Evolutionary conservation across 495 filamentous ascomycete genomes (phyloP).

Genomic region (Penicillium taxi): DNA sequence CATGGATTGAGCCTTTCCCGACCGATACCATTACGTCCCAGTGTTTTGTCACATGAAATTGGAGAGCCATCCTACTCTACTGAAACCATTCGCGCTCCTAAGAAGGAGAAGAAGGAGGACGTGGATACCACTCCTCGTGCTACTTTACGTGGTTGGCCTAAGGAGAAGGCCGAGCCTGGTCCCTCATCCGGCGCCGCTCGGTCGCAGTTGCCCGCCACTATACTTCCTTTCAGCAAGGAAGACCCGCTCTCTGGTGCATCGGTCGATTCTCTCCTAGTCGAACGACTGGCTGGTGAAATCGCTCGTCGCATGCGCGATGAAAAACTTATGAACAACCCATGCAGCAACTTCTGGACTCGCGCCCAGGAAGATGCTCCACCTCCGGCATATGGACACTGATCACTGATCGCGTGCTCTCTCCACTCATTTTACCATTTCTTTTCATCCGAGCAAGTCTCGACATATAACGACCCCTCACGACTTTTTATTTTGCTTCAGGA

Average conservation of each 20-base stretch:
- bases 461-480: conserved; percentile 33
- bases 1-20: conserved; percentile 30
- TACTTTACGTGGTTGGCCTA: conserved; percentile 9
- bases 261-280: conserved; percentile 79
- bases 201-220: conserved; percentile 27
- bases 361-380: conserved; percentile 36
- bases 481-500: conserved; percentile 17
- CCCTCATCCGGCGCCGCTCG: conserved; percentile 18
- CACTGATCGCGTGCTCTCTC: conserved; percentile 2
- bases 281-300: conserved; percentile 86
- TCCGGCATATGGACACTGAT: conserved; percentile 41
- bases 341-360: conserved; percentile 35
- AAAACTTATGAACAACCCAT: conserved; percentile 36
- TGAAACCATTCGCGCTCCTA: conserved; percentile 16
- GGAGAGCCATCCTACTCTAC: conserved; percentile 25
- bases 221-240: conserved; percentile 29
- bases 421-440: conserved; percentile 7
- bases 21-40: conserved; percentile 13
- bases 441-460: conserved; percentile 20
- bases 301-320: conserved; percentile 76
- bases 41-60: conserved; percentile 12
- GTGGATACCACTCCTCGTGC: conserved; percentile 34
- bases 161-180: conserved; percentile 29
- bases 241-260: conserved; percentile 43
- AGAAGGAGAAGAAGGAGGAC: conserved; percentile 20